Evolutionary conservation across 148 eudicot species (phyloP), one percentile per base, ranked within the genome.

Genomic region (Arctostaphylos glauca): DNA sequence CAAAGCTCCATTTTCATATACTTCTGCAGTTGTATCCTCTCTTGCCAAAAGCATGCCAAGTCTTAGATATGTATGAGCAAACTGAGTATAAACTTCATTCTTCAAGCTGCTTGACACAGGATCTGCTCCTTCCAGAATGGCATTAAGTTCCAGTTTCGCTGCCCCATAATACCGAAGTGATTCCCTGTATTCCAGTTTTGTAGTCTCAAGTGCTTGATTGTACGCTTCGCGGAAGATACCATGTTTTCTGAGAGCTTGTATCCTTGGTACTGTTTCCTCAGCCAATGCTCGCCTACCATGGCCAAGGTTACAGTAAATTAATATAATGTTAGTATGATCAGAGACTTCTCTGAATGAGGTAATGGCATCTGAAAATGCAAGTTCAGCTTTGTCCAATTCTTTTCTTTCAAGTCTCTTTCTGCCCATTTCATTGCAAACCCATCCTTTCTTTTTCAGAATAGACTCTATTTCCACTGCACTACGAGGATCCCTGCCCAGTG

Each of bases 371-470:
- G 87, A 82, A 91, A 92, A 96, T 38, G 95, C 97, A 88, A 71
- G 83, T 89, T 96, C 98, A 81, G 99, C 98, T 89, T 88, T 83
- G 52, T 84, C 86, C 88, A 93, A 81, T 62, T 94, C 94, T 81
- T 92, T 94, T 82, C 86, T 88, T 81, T 89, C 95, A 31, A 96
- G 87, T 85, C 94, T 86, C 68, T 77, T 84, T 84, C 99, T 91
- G 80, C 99, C 99, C 79, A 94, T 84, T 87, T 96, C 99, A 86
- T 96, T 96, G 91, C 97, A 96, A 74, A 91, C 97, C 99, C 99
- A 96, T 83, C 99, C 99, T 84, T 93, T 87, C 94, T 96, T 96
- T 86, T 89, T 96, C 15, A 88, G 76, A 74, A 94, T 85, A 73
- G 99, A 89, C 54, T 91, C 90, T 50, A 89, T 77, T 81, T 94